Evolutionary conservation across 2,329 filamentous ascomycete genomes (phyloP).

Genomic region (Ascochyta koolunga): DNA sequence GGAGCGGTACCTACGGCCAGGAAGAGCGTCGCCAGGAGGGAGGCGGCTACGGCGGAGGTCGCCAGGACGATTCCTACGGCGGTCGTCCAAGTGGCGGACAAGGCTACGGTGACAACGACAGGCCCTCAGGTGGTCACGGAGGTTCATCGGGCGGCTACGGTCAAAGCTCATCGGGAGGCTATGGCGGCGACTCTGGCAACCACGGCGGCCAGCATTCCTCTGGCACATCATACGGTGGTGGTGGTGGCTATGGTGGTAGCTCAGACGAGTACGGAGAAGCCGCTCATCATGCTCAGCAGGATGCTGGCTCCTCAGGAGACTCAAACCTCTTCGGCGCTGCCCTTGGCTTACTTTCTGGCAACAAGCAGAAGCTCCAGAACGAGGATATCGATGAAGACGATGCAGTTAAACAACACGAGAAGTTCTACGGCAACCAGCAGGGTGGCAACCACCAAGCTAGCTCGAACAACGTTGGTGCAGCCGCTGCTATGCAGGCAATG

Average conservation of each 20-base stretch:
- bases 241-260: conserved; percentile 45
- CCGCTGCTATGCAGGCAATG: conserved; percentile 80
- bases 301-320: conserved; percentile 59
- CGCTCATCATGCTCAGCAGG: conserved; percentile 60
- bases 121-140: conserved; percentile 27
- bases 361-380: conserved; percentile 57
- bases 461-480: conserved; percentile 62
- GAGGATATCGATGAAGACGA: conserved; percentile 67
- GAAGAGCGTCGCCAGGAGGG: background rate
- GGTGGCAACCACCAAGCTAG: conserved; percentile 52
- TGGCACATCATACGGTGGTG: conserved; percentile 53
- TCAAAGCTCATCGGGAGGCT: conserved; percentile 22
- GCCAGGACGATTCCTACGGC: conserved; percentile 22
- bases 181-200: conserved; percentile 28
- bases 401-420: conserved; percentile 75
- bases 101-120: conserved; percentile 27
- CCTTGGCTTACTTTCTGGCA: conserved; percentile 61
- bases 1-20: background rate
- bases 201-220: conserved; percentile 44
- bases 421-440: conserved; percentile 66
- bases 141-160: conserved; percentile 13
- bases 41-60: conserved; percentile 18
- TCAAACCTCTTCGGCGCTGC: conserved; percentile 62
- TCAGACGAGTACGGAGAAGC: conserved; percentile 62
- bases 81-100: conserved; percentile 7